Percentiles rank a stretch among this genome's conserved stretches.
phyloP scores from a whole-genome alignment of 768 basidiomycete genomes.

The Auriscalpium orientale region DNA sequence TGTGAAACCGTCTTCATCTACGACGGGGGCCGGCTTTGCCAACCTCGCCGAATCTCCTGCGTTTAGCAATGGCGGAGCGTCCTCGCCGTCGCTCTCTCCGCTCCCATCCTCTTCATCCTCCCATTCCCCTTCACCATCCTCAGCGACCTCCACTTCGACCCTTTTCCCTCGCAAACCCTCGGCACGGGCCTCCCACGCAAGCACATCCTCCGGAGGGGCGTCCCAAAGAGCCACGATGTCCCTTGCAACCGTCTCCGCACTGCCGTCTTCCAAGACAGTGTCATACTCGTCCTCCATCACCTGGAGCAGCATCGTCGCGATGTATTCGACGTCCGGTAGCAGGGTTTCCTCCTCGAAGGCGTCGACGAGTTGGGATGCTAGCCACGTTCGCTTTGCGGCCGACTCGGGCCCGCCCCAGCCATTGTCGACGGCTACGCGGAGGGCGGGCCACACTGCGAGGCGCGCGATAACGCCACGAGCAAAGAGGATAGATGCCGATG shows the following conservation, averaged over 20 bases:
- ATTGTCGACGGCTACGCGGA: conserved; percentile 80
- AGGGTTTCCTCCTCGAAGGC: conserved; percentile 51
- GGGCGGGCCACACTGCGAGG: conserved; percentile 76
- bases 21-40: conserved; percentile 52
- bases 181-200: conserved; percentile 56
- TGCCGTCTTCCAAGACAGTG: conserved; percentile 75
- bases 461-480: conserved; percentile 83
- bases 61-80: conserved; percentile 50
- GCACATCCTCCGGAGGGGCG: conserved; percentile 38
- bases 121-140: conserved; percentile 34
- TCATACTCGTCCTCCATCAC: conserved; percentile 88
- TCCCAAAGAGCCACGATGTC: conserved; percentile 71
- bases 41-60: conserved; percentile 18
- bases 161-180: conserved; percentile 52
- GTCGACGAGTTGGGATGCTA: conserved; percentile 75
- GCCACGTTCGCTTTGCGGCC: conserved; percentile 70
- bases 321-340: conserved; percentile 58
- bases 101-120: conserved; percentile 40
- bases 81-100: conserved; percentile 28
- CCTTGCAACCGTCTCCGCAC: conserved; percentile 61
- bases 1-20: conserved; percentile 93
- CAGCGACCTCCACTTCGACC: conserved; percentile 37
- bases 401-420: conserved; percentile 80
- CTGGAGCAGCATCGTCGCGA: conserved; percentile 78
- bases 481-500: conserved; percentile 53